Evolutionary conservation across 116 monocot species (phyloP).

Genomic region (Posidonia oceanica): DNA sequence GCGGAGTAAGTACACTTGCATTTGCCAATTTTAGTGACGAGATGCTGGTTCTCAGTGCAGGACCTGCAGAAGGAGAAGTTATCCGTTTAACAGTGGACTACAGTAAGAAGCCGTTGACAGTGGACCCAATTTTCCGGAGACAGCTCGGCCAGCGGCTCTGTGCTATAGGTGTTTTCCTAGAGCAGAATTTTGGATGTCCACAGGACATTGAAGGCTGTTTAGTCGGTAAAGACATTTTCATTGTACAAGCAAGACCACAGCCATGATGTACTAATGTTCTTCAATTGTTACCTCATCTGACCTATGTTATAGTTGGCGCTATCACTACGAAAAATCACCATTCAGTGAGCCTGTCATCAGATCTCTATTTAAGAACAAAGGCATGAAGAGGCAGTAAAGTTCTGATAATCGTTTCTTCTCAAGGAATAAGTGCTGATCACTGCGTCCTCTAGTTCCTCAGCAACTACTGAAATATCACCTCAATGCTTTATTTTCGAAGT

Average conservation of each 20-base stretch:
- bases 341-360: too few relatives aligned
- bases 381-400: too few relatives aligned
- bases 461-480: too few relatives aligned
- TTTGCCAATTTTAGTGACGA: constrained; percentile 98
- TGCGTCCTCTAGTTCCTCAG: too few relatives aligned
- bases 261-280: constrained; percentile 18
- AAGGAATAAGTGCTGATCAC: too few relatives aligned
- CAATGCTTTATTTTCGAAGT: too few relatives aligned
- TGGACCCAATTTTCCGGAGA: constrained; percentile 45
- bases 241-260: constrained; percentile 85
- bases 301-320: too few relatives aligned
- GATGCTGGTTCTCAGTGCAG: constrained; percentile 40
- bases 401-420: too few relatives aligned
- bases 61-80: constrained; percentile 73
- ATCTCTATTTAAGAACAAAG: too few relatives aligned
- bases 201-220: constrained; percentile 93
- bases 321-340: too few relatives aligned
- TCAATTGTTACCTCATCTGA: too few relatives aligned
- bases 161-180: constrained; percentile 73
- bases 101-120: constrained; percentile 64
- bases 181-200: constrained; percentile 74
- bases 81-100: constrained; percentile 65
- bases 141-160: constrained; percentile 75
- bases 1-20: constrained; percentile 50
- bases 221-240: constrained; percentile 75